These are phyloP conservation scores for Fusarium sp. DNA, from an alignment of 2,329 filamentous ascomycete species.

Conservation along the genomic window DNA sequence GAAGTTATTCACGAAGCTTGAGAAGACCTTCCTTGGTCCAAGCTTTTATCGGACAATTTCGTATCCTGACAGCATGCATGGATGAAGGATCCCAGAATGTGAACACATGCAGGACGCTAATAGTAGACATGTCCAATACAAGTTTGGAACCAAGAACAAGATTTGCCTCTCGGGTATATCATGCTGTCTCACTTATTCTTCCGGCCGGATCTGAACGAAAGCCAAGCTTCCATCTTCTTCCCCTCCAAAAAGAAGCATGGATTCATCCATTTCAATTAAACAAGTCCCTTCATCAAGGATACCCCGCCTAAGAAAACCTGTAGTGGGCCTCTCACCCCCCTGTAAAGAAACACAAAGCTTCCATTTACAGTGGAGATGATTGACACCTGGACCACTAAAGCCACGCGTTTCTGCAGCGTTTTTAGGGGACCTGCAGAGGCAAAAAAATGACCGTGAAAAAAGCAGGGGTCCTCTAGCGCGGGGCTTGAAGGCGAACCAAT, in stretches of 20 bases:
- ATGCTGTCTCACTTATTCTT: neutral
- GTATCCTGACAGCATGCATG: neutral
- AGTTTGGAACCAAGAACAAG: neutral
- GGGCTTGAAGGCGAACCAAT: constrained; percentile 40
- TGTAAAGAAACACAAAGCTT: constrained; percentile 30
- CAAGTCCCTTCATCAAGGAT: constrained; percentile 22
- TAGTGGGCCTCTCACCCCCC: constrained; percentile 18
- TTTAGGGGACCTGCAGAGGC: constrained; percentile 27
- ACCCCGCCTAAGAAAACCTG: constrained; percentile 32
- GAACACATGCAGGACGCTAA: neutral
- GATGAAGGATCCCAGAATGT: neutral
- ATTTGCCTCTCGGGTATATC: neutral
- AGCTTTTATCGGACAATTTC: constrained; percentile 4
- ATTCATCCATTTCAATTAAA: constrained; percentile 29
- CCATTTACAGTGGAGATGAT: constrained; percentile 30
- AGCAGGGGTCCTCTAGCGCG: constrained; percentile 35
- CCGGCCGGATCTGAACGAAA: neutral
- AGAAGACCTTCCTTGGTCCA: neutral
- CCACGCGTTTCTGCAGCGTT: constrained; percentile 23
- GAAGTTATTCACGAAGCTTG: neutral
- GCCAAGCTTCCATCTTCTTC: neutral
- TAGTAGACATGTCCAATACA: neutral
- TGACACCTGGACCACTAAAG: constrained; percentile 31
- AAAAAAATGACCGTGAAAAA: constrained; percentile 28
- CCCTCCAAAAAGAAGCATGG: neutral